phyloP scores from a whole-genome alignment of 202 grass and related monocot genomes.

The Panicum virgatum region DNA sequence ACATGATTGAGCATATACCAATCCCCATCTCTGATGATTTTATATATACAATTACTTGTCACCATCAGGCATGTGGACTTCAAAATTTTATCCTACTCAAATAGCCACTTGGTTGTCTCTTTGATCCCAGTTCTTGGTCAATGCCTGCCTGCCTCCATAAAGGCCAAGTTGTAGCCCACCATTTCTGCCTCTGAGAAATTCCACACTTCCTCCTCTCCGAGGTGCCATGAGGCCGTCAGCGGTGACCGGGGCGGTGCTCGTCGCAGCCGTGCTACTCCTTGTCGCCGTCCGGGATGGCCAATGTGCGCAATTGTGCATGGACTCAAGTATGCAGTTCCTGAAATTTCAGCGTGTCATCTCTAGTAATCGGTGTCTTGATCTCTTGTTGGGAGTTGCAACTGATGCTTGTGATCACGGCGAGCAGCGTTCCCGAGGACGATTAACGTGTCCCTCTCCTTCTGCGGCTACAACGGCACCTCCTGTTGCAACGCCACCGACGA shows the following conservation, averaged over 20 bases:
- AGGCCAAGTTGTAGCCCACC: neutral
- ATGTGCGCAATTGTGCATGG: constrained; percentile 64
- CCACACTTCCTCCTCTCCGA: neutral
- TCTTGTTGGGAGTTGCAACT: neutral
- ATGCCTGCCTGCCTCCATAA: constrained; percentile 28
- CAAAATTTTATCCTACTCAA: neutral
- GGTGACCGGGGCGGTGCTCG: neutral
- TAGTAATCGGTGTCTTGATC: neutral
- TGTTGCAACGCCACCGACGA: constrained; percentile 85
- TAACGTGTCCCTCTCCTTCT: constrained; percentile 70
- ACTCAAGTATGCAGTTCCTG: constrained; percentile 49
- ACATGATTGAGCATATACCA: neutral
- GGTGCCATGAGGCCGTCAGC: constrained; percentile 29
- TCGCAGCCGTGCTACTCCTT: constrained; percentile 34
- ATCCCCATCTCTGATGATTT: constrained; percentile 1
- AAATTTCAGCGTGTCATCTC: neutral
- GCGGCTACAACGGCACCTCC: constrained; percentile 64
- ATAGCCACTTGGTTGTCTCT: constrained; percentile 14
- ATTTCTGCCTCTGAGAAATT: neutral
- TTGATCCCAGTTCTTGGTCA: constrained; percentile 35
- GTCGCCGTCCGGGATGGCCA: constrained; percentile 47
- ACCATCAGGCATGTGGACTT: constrained; percentile 23
- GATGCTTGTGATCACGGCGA: constrained; percentile 18
- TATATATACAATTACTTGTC: constrained; percentile 5
- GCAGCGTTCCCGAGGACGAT: constrained; percentile 60